Evolutionary conservation across 495 filamentous ascomycete genomes (phyloP), one percentile per base, ranked within the genome.

Genomic region (Penicillium bialowiezense): DNA sequence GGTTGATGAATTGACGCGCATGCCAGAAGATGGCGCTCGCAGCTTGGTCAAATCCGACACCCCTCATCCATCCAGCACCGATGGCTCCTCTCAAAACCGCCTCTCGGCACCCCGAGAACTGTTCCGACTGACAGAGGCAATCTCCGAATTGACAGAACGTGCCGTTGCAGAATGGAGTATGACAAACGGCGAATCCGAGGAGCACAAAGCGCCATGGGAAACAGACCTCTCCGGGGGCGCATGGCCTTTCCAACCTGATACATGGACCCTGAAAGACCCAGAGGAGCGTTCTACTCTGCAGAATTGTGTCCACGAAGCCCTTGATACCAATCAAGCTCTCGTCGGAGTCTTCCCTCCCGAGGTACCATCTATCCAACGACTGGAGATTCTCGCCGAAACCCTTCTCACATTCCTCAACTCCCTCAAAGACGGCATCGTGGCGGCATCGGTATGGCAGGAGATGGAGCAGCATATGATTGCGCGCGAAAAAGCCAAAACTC

Each of bases 151-250:
- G 35, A 77, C 77, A 3, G 87, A 91, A 50, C 80, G 89, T 9
- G 83, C 79, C 3, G 63, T 90, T 20, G 92, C 91, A 5, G 92
- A 96, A 56, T 87, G 85, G 75, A 81, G 83, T 49, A 96, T 95
- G 89, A 79, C 81, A 2, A 80, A 81, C 45, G 73, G 79, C 7
- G 73, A 72, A 9, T 52, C 59, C 5, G 64, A 56, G 3, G 65
- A 67, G 5, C 64, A 69, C 20, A 62, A 60, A 20, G 61, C 81
- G 7, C 84, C 83, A 1, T 86, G 82, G 78, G 61, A 69, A 15
- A 64, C 71, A n/a, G 79, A 85, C 8, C 73, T 71, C 19, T 62
- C 74, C 13, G 74, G 76, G 12, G 64, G 72, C 2, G 85, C 76
- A 6, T 95, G 91, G 91, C 91, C 91, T 7, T 95, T 96, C 51